phyloP scores from a whole-genome alignment of 441 rosid species.

The Hypseocharis bilobata region DNA sequence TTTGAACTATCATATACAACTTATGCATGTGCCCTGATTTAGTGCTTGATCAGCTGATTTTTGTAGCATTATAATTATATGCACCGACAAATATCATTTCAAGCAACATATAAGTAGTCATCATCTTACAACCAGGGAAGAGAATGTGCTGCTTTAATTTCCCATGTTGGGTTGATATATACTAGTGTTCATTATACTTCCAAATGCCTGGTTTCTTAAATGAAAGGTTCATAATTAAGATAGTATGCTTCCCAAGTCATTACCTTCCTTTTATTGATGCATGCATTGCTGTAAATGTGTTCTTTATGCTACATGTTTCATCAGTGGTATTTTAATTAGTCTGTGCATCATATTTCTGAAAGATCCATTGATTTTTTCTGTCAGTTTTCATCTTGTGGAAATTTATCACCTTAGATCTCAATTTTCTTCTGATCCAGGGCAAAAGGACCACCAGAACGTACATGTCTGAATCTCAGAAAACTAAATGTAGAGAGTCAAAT shows the following conservation, averaged over 20 bases:
- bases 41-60: no score
- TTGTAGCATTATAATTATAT: no score
- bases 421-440: conserved; percentile 29
- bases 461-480: conserved; percentile 30
- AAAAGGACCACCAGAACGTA: conserved; percentile 49
- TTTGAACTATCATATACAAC: no score
- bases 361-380: background rate
- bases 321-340: background rate
- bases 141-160: background rate
- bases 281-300: background rate
- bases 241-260: background rate
- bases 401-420: background rate
- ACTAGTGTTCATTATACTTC: background rate
- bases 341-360: no score
- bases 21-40: no score
- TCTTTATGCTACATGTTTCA: background rate
- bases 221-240: background rate
- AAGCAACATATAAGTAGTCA: no score
- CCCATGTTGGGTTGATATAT: background rate
- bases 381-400: background rate
- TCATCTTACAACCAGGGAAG: no score
- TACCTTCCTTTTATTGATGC: background rate
- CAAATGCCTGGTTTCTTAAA: background rate
- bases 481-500: conserved; percentile 33
- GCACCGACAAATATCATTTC: no score